Evolutionary conservation across 371 early-diverging fungal genomes (phyloP).

Genomic region (Actinomortierella ambigua): DNA sequence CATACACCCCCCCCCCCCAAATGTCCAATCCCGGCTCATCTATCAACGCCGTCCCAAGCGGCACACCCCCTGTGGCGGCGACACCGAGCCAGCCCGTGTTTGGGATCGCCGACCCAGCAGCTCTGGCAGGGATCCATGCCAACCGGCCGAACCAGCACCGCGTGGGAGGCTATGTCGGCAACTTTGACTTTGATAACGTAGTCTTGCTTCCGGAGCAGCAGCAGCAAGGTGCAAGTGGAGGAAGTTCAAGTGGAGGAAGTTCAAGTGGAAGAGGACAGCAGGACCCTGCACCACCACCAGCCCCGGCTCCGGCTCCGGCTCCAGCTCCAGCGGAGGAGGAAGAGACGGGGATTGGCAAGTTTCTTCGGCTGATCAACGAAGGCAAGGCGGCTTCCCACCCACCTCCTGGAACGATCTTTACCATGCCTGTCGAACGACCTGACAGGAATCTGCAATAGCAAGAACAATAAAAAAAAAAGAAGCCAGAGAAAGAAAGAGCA

Average conservation of each 20-base stretch:
- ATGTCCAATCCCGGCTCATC: conserved; percentile 3
- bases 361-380: no score
- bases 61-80: conserved; percentile 12
- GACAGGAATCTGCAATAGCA: conserved; percentile 3
- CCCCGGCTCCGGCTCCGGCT: no score
- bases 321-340: no score
- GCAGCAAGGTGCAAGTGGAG: conserved; percentile 10
- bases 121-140: no score
- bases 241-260: not conserved
- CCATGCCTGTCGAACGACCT: conserved; percentile 35
- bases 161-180: no score
- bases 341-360: no score
- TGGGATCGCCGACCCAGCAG: conserved; percentile 7
- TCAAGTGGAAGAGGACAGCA: not conserved
- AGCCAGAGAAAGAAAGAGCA: not conserved
- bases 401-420: conserved; percentile 16
- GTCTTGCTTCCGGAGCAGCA: conserved; percentile 13
- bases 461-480: not conserved
- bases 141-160: no score
- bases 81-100: conserved; percentile 2
- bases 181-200: no score
- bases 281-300: no score
- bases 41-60: conserved; percentile 27
- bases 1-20: no score
- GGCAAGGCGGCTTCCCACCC: not conserved